phyloP scores from a whole-genome alignment of 2,329 filamentous ascomycete genomes.

The Ceratocystis eucalypticola region DNA sequence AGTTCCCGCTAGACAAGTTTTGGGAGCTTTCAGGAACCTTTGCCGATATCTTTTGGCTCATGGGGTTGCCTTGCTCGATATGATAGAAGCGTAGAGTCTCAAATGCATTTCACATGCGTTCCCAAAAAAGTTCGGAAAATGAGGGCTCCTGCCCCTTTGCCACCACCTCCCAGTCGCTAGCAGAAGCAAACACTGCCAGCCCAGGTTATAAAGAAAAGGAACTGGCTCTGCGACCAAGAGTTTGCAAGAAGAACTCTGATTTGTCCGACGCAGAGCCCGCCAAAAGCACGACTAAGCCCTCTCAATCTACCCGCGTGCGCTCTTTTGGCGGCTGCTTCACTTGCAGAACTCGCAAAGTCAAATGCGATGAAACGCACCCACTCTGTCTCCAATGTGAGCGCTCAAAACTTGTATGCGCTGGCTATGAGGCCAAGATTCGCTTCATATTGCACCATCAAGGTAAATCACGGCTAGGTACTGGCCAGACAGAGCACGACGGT shows the following conservation, averaged over 20 bases:
- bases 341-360: slow-evolving; percentile 16
- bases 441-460: slow-evolving; percentile 11
- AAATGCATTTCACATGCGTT: not conserved
- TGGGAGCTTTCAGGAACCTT: not conserved
- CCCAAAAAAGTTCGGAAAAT: too few relatives aligned
- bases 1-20: not conserved
- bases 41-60: not conserved
- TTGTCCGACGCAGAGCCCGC: not conserved
- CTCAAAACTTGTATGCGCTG: slow-evolving; percentile 11
- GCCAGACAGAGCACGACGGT: slow-evolving; percentile 1
- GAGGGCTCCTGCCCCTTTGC: too few relatives aligned
- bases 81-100: not conserved
- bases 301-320: slow-evolving; percentile 4
- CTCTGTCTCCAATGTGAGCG: slow-evolving; percentile 9
- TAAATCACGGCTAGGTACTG: not conserved
- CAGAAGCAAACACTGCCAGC: too few relatives aligned
- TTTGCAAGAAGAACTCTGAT: not conserved
- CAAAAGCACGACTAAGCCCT: not conserved
- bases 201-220: too few relatives aligned
- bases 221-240: not conserved
- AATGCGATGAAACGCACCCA: slow-evolving; percentile 17
- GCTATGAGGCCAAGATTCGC: slow-evolving; percentile 16
- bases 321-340: slow-evolving; percentile 17
- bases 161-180: too few relatives aligned
- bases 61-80: not conserved